A percentile compares a stretch with the other conserved stretches of the same genome.
phyloP scores from a whole-genome alignment of 495 filamentous ascomycete genomes.

The Oleoguttula mirabilis region DNA sequence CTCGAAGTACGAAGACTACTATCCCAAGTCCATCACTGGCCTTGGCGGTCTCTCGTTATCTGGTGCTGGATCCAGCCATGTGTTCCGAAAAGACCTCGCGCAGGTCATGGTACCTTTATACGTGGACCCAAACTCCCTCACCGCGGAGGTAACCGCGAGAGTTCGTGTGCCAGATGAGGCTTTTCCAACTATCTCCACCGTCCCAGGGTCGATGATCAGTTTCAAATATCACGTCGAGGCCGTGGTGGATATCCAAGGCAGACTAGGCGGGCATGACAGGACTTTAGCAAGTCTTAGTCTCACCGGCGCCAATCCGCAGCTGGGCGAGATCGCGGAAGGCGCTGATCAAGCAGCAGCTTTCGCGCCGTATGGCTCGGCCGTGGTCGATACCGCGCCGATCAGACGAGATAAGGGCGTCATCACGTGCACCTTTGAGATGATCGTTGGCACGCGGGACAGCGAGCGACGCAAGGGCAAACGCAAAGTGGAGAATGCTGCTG shows the following conservation, averaged over 20 bases:
- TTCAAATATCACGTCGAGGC: constrained; percentile 92
- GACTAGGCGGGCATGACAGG: constrained; percentile 56
- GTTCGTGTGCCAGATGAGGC: constrained; percentile 79
- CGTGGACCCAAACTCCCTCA: constrained; percentile 67
- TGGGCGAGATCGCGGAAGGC: constrained; percentile 29
- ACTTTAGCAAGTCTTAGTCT: constrained; percentile 40
- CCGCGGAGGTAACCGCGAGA: constrained; percentile 61
- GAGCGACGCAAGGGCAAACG: constrained; percentile 45
- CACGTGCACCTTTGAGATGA: constrained; percentile 65
- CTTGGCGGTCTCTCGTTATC: constrained; percentile 72
- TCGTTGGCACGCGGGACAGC: constrained; percentile 80
- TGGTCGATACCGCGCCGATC: constrained; percentile 82
- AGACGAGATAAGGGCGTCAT: constrained; percentile 81
- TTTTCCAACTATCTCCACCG: constrained; percentile 81
- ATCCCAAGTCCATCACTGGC: constrained; percentile 59
- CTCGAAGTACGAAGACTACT: constrained; percentile 67
- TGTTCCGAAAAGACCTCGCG: constrained; percentile 85
- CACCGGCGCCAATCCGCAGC: constrained; percentile 21
- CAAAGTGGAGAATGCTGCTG: constrained; percentile 21
- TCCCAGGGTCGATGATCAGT: constrained; percentile 82
- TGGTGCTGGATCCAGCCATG: constrained; percentile 66
- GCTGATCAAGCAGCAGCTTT: constrained; percentile 24
- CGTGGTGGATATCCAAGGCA: constrained; percentile 81
- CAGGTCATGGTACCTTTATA: constrained; percentile 80
- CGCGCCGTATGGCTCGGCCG: constrained; percentile 53